Percentiles rank a stretch among this genome's conserved stretches.
These are phyloP conservation scores for Candida labiduridarum DNA, from an alignment of 1,139 yeast species.

Conservation along the genomic window DNA sequence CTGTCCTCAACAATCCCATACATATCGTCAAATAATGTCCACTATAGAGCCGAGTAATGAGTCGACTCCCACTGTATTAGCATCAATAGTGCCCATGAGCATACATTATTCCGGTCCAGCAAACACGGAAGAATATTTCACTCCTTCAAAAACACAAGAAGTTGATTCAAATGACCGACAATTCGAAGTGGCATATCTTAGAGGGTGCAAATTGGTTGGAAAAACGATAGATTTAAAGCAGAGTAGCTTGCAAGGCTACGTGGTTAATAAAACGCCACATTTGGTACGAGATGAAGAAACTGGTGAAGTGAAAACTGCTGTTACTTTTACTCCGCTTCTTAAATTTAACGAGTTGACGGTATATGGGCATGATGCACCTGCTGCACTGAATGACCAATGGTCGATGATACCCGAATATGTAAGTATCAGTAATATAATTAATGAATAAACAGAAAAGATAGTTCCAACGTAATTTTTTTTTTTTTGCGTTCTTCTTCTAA, in stretches of 20 bases:
- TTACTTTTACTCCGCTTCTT: conserved; percentile 34
- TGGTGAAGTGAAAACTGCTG: conserved; percentile 26
- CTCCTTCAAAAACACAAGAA: conserved; percentile 34
- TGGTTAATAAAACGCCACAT: conserved; percentile 34
- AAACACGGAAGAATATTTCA: conserved; percentile 37
- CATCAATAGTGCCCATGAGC: conserved; percentile 43
- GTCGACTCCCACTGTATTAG: conserved; percentile 15
- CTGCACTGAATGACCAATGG: conserved; percentile 36
- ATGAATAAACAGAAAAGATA: conserved; percentile 17
- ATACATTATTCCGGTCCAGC: conserved; percentile 44
- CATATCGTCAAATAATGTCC: conserved; percentile 6
- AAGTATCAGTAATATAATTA: conserved; percentile 34
- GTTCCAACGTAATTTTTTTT: background rate
- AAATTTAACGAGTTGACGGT: conserved; percentile 31
- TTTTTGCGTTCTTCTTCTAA: background rate
- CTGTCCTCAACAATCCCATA: too few relatives aligned
- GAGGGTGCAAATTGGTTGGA: conserved; percentile 45
- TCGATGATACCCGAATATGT: conserved; percentile 37
- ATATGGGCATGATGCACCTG: conserved; percentile 44
- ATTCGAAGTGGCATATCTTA: conserved; percentile 31
- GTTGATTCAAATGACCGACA: conserved; percentile 17
- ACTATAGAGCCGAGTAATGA: conserved; percentile 9
- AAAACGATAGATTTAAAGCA: conserved; percentile 22
- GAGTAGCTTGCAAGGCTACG: conserved; percentile 28
- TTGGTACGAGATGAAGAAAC: conserved; percentile 22